These are phyloP conservation scores for Calonectria pteridis DNA, from an alignment of 2,329 filamentous ascomycete species.

Conservation along the genomic window DNA sequence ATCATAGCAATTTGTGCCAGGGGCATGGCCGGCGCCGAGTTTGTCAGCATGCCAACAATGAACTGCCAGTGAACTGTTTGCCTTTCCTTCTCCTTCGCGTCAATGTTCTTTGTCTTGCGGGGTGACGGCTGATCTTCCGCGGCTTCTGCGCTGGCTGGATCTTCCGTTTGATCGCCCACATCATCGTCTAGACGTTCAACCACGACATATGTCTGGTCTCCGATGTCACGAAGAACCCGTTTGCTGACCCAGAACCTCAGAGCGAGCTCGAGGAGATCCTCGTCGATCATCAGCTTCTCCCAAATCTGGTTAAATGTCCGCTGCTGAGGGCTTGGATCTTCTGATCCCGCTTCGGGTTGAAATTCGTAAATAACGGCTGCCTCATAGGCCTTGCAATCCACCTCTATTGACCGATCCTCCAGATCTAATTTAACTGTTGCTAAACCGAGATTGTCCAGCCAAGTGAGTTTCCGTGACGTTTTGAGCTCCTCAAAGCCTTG, in stretches of 20 bases:
- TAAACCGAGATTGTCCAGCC: conserved; percentile 86
- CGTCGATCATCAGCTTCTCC: conserved; percentile 76
- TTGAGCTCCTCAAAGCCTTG: conserved; percentile 84
- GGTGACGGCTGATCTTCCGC: conserved; percentile 54
- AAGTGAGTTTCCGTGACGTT: conserved; percentile 85
- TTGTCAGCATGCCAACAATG: conserved; percentile 94
- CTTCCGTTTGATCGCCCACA: conserved; percentile 46
- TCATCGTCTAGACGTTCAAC: conserved; percentile 70
- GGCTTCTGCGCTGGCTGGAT: conserved; percentile 42
- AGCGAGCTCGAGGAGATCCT: conserved; percentile 75
- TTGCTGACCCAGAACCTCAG: conserved; percentile 80
- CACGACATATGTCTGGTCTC: conserved; percentile 72
- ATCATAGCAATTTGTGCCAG: conserved; percentile 89
- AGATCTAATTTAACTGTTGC: conserved; percentile 86
- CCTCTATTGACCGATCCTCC: conserved; percentile 79
- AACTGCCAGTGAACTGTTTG: conserved; percentile 87
- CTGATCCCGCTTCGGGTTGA: conserved; percentile 59
- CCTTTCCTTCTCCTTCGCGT: conserved; percentile 73
- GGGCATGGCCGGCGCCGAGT: conserved; percentile 84
- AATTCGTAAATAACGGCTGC: conserved; percentile 91
- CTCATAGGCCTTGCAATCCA: conserved; percentile 85
- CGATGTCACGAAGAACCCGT: conserved; percentile 71
- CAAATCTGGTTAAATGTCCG: conserved; percentile 67
- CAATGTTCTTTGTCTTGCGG: conserved; percentile 67
- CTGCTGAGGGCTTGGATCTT: conserved; percentile 50